These are phyloP conservation scores for Trichoderma sp. DNA, from an alignment of 2,329 filamentous ascomycete species.

Conservation along the genomic window DNA sequence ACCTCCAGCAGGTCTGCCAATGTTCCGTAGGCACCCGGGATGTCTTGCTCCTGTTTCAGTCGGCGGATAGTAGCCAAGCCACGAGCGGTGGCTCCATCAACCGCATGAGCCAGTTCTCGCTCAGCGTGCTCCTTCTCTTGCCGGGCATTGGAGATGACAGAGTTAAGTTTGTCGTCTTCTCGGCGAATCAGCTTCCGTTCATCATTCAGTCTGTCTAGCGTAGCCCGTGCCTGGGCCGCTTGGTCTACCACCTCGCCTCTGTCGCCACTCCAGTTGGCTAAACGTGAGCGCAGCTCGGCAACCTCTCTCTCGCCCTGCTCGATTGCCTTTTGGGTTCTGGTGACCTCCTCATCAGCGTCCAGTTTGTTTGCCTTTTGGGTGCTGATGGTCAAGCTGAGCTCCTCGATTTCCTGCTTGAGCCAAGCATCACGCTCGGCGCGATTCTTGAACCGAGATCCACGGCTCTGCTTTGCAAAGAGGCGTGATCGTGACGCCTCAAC, in stretches of 20 bases:
- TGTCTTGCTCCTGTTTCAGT: conserved; percentile 73
- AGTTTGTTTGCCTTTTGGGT: conserved; percentile 81
- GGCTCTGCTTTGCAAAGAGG: conserved; percentile 87
- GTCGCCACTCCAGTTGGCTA: conserved; percentile 76
- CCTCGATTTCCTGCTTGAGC: conserved; percentile 75
- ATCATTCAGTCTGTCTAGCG: conserved; percentile 75
- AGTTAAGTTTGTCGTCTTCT: conserved; percentile 83
- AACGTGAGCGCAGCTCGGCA: conserved; percentile 62
- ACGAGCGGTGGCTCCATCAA: conserved; percentile 84
- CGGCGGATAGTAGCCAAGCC: conserved; percentile 84
- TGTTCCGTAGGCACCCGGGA: conserved; percentile 87
- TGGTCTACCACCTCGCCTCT: conserved; percentile 70
- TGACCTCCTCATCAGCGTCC: conserved; percentile 80
- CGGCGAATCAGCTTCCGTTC: conserved; percentile 84
- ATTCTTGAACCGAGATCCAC: conserved; percentile 80
- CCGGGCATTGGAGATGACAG: conserved; percentile 70
- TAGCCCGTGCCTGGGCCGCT: conserved; percentile 73
- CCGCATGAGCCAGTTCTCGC: conserved; percentile 72
- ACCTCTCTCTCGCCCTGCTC: conserved; percentile 70
- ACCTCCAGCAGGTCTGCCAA: conserved; percentile 91
- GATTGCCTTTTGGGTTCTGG: conserved; percentile 68
- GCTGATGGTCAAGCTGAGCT: conserved; percentile 72
- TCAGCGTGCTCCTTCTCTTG: conserved; percentile 77
- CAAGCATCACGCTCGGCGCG: conserved; percentile 86
- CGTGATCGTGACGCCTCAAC: conserved; percentile 73